A percentile compares a stretch with the other conserved stretches of the same genome.
phyloP scores from a whole-genome alignment of 495 filamentous ascomycete genomes.

The Parathielavia appendiculata region DNA sequence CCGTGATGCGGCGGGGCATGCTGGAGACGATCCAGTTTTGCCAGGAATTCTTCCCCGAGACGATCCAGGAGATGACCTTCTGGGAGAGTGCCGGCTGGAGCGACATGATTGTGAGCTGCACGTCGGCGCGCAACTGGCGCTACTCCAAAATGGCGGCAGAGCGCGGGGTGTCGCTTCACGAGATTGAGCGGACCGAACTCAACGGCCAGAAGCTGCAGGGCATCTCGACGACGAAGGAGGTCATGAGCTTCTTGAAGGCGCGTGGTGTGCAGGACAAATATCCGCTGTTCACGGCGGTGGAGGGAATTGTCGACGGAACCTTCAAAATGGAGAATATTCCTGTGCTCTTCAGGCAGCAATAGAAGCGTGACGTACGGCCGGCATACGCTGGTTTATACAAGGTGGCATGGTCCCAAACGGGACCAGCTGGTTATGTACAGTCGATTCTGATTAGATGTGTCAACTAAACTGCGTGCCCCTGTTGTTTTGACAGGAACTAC shows the following conservation, averaged over 20 bases:
- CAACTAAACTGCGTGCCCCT: background rate
- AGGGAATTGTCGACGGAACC: conserved; percentile 57
- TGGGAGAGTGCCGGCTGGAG: conserved; percentile 95
- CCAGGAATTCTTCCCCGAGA: conserved; percentile 80
- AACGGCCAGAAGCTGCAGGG: conserved; percentile 98
- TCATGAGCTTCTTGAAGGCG: conserved; percentile 78
- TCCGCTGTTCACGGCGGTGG: conserved; percentile 84
- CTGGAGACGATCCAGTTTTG: conserved; percentile 95
- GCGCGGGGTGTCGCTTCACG: conserved; percentile 69
- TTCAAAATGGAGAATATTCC: conserved; percentile 59
- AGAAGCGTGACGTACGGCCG: background rate
- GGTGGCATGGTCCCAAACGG: conserved; percentile 17
- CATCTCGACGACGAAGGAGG: conserved; percentile 83
- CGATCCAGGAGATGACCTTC: conserved; percentile 75
- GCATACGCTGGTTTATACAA: background rate
- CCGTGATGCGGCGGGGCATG: conserved; percentile 91
- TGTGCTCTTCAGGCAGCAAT: conserved; percentile 44
- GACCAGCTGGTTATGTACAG: conserved; percentile 6
- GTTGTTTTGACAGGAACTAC: too few species aligned
- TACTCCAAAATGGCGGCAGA: conserved; percentile 86
- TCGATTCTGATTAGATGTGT: background rate
- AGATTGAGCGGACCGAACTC: conserved; percentile 82
- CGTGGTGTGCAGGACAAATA: conserved; percentile 75
- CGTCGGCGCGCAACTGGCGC: conserved; percentile 85
- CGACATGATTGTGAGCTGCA: conserved; percentile 91